Evolutionary conservation across 2,329 filamentous ascomycete species (phyloP).

Genomic region (Sarocladium kiliense): DNA sequence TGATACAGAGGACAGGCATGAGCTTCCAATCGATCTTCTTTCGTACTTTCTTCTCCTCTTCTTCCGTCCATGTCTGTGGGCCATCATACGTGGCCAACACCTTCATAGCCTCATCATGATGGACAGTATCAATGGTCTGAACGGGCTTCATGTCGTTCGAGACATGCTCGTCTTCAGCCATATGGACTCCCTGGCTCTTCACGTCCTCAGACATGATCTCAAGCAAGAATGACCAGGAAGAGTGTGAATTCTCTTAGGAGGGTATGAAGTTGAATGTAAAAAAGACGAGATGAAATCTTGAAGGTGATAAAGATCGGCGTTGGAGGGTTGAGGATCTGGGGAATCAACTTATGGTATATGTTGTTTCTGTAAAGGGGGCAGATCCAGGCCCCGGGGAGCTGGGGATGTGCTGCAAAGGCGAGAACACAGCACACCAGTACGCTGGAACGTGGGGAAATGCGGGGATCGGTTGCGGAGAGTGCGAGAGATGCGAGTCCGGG

Average conservation of each 20-base stretch:
- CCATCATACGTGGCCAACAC: constrained; percentile 28
- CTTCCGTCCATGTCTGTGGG: constrained; percentile 33
- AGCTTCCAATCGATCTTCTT: constrained; percentile 20
- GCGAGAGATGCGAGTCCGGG: neutral
- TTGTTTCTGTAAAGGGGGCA: neutral
- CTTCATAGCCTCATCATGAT: constrained; percentile 78
- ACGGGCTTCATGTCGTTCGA: neutral
- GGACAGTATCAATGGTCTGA: constrained; percentile 55
- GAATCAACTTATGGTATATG: neutral
- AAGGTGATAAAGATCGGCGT: neutral
- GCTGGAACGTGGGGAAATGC: constrained; percentile 1
- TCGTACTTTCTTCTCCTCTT: constrained; percentile 35
- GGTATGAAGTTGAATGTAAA: neutral
- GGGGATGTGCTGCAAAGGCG: neutral
- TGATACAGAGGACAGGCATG: constrained; percentile 39
- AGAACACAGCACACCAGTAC: neutral
- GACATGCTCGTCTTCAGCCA: constrained; percentile 4
- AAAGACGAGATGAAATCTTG: neutral
- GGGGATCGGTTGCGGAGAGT: neutral
- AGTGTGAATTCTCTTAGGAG: neutral
- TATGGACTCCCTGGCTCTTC: neutral
- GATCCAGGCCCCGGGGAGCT: neutral
- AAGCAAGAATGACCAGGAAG: neutral
- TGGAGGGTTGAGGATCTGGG: neutral
- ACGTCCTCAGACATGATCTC: neutral